Conservation (phyloP, 1,284 basidiomycete genomes). For the Fomitopsis pinicola region DNA sequence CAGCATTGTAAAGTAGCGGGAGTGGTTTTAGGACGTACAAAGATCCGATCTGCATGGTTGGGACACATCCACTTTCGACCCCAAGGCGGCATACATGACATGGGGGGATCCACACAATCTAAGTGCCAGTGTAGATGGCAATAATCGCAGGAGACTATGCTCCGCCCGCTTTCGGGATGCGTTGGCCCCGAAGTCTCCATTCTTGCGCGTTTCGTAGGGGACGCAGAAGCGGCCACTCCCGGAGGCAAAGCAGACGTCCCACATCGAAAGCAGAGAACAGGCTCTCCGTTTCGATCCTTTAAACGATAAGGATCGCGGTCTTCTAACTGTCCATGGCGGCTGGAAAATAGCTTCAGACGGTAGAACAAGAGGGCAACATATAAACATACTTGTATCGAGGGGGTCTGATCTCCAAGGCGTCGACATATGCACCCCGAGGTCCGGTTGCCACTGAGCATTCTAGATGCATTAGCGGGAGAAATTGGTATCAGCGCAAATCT, state of each 20-base stretch:
- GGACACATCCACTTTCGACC: slow-evolving; percentile 99
- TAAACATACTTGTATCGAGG: slow-evolving; percentile 71
- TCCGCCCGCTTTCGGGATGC: slow-evolving; percentile 51
- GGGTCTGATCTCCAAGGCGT: slow-evolving; percentile 73
- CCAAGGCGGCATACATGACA: slow-evolving; percentile 81
- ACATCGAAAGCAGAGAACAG: slow-evolving; percentile 88
- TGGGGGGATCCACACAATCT: slow-evolving; percentile 91
- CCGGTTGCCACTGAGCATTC: slow-evolving; percentile 60
- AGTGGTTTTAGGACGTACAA: slow-evolving; percentile 42
- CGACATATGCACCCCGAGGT: slow-evolving; percentile 72
- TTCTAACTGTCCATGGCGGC: slow-evolving; percentile 85
- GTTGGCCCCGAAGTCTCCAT: slow-evolving; percentile 28
- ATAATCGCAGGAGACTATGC: slow-evolving; percentile 93
- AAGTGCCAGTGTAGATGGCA: slow-evolving; percentile 96
- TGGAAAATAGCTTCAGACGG: slow-evolving; percentile 28
- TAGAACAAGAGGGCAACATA: neutral
- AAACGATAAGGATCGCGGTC: slow-evolving; percentile 88
- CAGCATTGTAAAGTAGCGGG: neutral
- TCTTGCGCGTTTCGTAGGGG: slow-evolving; percentile 51
- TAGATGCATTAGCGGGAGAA: slow-evolving; percentile 13
- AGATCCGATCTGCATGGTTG: slow-evolving; percentile 82
- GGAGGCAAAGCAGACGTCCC: slow-evolving; percentile 72
- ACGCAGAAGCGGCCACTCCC: slow-evolving; percentile 42
- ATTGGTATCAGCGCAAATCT: slow-evolving; percentile 22
- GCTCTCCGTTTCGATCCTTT: slow-evolving; percentile 79